Percentiles rank a stretch among this genome's conserved stretches.
phyloP scores from a whole-genome alignment of 2,329 filamentous ascomycete genomes.

The Stylonectria norvegica region DNA sequence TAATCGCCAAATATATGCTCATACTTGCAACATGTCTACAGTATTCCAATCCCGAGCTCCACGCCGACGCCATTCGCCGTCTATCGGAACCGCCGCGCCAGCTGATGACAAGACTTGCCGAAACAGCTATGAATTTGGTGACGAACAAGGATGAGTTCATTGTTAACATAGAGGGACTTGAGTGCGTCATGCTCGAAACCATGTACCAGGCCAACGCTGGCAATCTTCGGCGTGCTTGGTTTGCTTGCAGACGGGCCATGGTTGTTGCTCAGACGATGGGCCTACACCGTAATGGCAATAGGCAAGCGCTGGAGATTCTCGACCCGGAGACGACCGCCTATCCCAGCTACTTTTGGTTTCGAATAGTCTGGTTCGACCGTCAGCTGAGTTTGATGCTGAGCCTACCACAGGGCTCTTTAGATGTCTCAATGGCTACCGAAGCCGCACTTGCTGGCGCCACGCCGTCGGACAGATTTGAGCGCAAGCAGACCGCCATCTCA shows the following conservation, averaged over 20 bases:
- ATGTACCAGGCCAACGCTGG: conserved; percentile 49
- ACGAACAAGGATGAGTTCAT: conserved; percentile 47
- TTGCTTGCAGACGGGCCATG: conserved; percentile 46
- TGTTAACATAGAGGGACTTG: conserved; percentile 46
- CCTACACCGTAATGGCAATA: conserved; percentile 11
- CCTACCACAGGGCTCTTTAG: conserved; percentile 31
- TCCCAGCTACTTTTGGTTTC: conserved; percentile 34
- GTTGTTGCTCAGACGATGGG: conserved; percentile 43
- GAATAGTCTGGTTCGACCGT: conserved; percentile 36
- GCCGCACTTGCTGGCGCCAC: conserved; percentile 18
- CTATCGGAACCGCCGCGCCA: conserved; percentile 2
- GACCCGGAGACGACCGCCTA: conserved; percentile 1
- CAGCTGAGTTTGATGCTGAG: conserved; percentile 40
- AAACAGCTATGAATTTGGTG: conserved; percentile 30
- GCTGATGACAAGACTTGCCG: conserved; percentile 1
- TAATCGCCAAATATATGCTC: conserved; percentile 45
- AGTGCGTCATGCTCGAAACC: conserved; percentile 45
- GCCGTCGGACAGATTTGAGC: conserved; percentile 30
- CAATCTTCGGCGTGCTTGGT: conserved; percentile 50
- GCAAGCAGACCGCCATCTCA: conserved; percentile 30
- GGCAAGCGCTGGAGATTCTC: conserved; percentile 1
- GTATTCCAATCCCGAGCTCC: conserved; percentile 32
- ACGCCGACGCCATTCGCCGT: conserved; percentile 8
- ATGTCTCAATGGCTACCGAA: conserved; percentile 19
- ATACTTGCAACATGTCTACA: conserved; percentile 43